Percentiles rank a stretch among this genome's conserved stretches.
Conservation (phyloP, 177 flowering plant genomes). For the Telopea speciosissima region DNA sequence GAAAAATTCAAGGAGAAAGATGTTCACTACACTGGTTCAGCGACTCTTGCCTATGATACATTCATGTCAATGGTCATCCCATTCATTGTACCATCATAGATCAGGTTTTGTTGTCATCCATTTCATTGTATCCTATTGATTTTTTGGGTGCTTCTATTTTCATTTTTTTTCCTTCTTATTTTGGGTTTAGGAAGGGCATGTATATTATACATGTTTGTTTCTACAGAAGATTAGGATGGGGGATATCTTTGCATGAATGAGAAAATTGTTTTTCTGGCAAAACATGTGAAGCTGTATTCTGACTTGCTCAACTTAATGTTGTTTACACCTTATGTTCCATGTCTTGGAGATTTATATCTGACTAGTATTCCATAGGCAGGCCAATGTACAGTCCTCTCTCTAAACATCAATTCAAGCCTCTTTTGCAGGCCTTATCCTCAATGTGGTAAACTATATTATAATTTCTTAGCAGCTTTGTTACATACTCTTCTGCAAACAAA, state of each 20-base stretch:
- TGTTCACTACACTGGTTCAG: slow-evolving; percentile 52
- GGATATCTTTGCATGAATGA: not conserved
- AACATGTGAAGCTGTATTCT: not conserved
- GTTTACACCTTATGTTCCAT: too few species aligned
- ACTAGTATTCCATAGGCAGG: too few species aligned
- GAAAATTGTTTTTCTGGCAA: not conserved
- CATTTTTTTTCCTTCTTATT: too few species aligned
- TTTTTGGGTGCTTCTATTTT: too few species aligned
- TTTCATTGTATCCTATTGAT: not conserved
- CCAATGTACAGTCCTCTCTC: too few species aligned
- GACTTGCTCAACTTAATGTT: too few species aligned
- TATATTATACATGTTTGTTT: not conserved
- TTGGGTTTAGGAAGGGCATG: not conserved
- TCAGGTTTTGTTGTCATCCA: not conserved
- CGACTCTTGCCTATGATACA: slow-evolving; percentile 53
- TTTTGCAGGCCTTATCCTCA: too few species aligned
- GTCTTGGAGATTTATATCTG: too few species aligned
- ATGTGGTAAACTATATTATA: too few species aligned
- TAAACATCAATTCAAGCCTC: too few species aligned
- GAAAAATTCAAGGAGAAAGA: slow-evolving; percentile 88
- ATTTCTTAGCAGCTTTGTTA: too few species aligned
- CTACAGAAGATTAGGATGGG: not conserved
- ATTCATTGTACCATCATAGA: slow-evolving; percentile 42
- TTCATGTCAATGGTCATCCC: slow-evolving; percentile 73
- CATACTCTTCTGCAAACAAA: too few species aligned